Evolutionary conservation across 345 rosid species (phyloP).

Genomic region (Salix udensis): DNA sequence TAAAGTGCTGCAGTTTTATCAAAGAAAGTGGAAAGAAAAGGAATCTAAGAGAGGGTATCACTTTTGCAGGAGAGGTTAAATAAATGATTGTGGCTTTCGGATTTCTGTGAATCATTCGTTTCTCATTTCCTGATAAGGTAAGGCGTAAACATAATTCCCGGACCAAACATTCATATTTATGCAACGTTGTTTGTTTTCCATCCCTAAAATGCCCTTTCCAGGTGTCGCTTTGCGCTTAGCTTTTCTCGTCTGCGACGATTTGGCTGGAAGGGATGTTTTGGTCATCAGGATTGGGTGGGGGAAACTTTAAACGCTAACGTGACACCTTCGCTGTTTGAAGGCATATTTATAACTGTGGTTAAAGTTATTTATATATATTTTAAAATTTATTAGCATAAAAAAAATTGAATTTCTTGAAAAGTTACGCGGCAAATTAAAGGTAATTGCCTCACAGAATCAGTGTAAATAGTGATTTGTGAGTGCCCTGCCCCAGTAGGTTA

Average conservation of each 20-base stretch:
- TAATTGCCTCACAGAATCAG: slow-evolving; percentile 7
- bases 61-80: not conserved
- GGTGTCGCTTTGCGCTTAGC: not conserved
- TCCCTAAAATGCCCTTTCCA: slow-evolving; percentile 18
- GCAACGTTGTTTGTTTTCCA: not conserved
- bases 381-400: too few species aligned
- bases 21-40: not conserved
- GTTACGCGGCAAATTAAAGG: slow-evolving; percentile 11
- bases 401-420: not conserved
- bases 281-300: not conserved
- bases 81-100: slow-evolving; percentile 22
- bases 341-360: too few species aligned
- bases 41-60: slow-evolving; percentile 2
- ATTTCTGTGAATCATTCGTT: slow-evolving; percentile 22
- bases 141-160: slow-evolving; percentile 3
- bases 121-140: slow-evolving; percentile 14
- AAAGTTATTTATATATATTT: too few species aligned
- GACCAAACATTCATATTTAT: slow-evolving; percentile 16
- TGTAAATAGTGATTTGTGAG: not conserved
- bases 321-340: not conserved
- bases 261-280: not conserved
- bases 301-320: not conserved
- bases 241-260: not conserved
- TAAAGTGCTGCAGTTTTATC: not conserved
- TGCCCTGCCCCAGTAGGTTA: not conserved